Evolutionary conservation across 305 asterid genomes (phyloP).

Genomic region (Nicotiana rustica): DNA sequence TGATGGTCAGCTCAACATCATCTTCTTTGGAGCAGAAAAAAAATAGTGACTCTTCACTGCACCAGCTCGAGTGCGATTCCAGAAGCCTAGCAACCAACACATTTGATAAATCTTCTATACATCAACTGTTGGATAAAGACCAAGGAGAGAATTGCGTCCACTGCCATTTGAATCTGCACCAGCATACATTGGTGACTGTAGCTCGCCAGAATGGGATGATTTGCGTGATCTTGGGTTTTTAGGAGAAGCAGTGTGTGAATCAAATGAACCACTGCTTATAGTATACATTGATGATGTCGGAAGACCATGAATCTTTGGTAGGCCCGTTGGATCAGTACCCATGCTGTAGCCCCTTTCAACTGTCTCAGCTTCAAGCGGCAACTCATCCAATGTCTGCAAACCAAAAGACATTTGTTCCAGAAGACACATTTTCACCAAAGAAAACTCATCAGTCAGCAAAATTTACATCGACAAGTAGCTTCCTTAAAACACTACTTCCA

Average conservation of each 20-base stretch:
- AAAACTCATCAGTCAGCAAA: neutral
- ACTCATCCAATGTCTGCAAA: constrained; percentile 77
- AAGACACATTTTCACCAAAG: neutral
- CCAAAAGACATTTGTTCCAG: neutral
- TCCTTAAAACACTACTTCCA: neutral
- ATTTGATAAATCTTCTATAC: constrained; percentile 43
- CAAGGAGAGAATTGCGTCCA: constrained; percentile 52
- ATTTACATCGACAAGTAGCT: no score
- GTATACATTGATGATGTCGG: constrained; percentile 76
- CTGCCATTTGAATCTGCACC: constrained; percentile 68
- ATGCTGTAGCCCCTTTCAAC: constrained; percentile 84
- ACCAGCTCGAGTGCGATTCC: constrained; percentile 10
- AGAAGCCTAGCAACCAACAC: constrained; percentile 3
- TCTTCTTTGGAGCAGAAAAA: constrained; percentile 9
- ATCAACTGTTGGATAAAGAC: constrained; percentile 64
- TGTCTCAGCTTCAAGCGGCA: constrained; percentile 85
- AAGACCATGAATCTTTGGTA: constrained; percentile 92
- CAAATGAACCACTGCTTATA: constrained; percentile 56
- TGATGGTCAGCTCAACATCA: neutral
- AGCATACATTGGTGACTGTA: constrained; percentile 59
- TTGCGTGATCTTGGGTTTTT: constrained; percentile 65
- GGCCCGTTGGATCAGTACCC: constrained; percentile 74
- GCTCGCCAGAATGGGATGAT: constrained; percentile 83
- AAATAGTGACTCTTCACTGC: constrained; percentile 6
- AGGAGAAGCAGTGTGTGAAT: constrained; percentile 66